phyloP scores from a whole-genome alignment of 2,329 filamentous ascomycete genomes.

The Nemania serpens region DNA sequence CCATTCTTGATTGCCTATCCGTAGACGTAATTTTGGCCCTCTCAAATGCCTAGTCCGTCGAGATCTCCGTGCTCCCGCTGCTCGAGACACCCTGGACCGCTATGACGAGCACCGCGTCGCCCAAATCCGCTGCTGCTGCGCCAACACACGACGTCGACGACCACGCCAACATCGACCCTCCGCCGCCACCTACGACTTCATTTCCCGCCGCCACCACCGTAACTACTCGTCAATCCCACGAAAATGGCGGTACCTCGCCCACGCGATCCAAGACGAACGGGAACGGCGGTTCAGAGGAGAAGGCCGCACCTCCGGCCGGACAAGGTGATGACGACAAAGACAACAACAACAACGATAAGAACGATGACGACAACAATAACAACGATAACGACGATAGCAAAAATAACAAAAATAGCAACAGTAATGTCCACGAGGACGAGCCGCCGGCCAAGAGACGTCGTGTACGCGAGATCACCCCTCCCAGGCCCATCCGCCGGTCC shows the following conservation, averaged over 20 bases:
- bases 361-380: no score
- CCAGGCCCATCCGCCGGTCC: slow-evolving; percentile 40
- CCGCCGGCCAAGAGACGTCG: slow-evolving; percentile 70
- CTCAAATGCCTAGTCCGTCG: slow-evolving; percentile 63
- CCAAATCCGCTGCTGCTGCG: slow-evolving; percentile 48
- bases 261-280: slow-evolving; percentile 28
- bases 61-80: slow-evolving; percentile 57
- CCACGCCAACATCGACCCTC: slow-evolving; percentile 21
- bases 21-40: slow-evolving; percentile 60
- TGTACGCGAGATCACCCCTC: slow-evolving; percentile 54
- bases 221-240: background rate
- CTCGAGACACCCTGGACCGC: slow-evolving; percentile 50
- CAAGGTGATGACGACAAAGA: slow-evolving; percentile 34
- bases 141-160: slow-evolving; percentile 42
- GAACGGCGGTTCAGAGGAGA: background rate
- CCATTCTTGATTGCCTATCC: slow-evolving; percentile 48
- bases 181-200: background rate
- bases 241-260: slow-evolving; percentile 9
- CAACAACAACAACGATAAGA: no score
- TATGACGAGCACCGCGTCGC: slow-evolving; percentile 66
- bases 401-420: slow-evolving; percentile 27
- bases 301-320: slow-evolving; percentile 34
- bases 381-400: slow-evolving; percentile 13
- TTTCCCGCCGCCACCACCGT: background rate
- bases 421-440: slow-evolving; percentile 42